Base-by-base conservation (phyloP, 2,329 filamentous ascomycete genomes). In the Arthrobotrys iridis region DNA sequence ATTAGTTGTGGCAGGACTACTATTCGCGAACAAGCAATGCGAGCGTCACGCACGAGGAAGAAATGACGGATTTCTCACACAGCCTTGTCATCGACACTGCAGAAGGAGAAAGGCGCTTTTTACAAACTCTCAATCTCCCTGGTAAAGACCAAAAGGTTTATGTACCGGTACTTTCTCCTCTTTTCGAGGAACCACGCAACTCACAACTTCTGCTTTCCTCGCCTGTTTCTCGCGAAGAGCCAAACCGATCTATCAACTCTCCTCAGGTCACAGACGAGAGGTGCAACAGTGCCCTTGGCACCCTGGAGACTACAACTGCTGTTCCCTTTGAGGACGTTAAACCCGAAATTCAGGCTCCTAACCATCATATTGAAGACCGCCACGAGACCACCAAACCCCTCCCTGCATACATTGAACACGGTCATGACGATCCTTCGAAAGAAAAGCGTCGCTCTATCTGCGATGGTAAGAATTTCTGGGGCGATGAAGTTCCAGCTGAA, bases 321-420 rank as follows among this genome's bases (percentile, higher is more conserved):
- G 13, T 10, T 33, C 4, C n/a, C n/a, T 26, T 20, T 35, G 46
- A 20, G 33, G 26, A n/a, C n/a, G n/a, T n/a, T n/a, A n/a, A 50
- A 24, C 5, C 13, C 13, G n/a, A 26, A 4, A 22, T 26, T 26
- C 20, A 46, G n/a, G 22, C 24, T 11, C 10, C 24, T 2, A 48
- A 48, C 8, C n/a, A 11, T 6, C 7, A 48, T 8, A 28, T 13
- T 48, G 24, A 33, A 2, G 10, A 33, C 22, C 15, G 8, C 18
- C 18, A 55, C 24, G 30, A 33, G 28, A 33, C 4, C 4, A 33
- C 10, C 28, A 55, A 55, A 4, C 50, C 50, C 8, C 3, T 13
- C 8, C 50, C 50, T 22, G 50, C 50, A 22, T 55, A 55, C 13
- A 8, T 37, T 18, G 50, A 55, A 55, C 50, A 37, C 26, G 50